These are phyloP conservation scores for Acacia acuminata DNA, from an alignment of 306 rosid genomes.

Conservation along the genomic window DNA sequence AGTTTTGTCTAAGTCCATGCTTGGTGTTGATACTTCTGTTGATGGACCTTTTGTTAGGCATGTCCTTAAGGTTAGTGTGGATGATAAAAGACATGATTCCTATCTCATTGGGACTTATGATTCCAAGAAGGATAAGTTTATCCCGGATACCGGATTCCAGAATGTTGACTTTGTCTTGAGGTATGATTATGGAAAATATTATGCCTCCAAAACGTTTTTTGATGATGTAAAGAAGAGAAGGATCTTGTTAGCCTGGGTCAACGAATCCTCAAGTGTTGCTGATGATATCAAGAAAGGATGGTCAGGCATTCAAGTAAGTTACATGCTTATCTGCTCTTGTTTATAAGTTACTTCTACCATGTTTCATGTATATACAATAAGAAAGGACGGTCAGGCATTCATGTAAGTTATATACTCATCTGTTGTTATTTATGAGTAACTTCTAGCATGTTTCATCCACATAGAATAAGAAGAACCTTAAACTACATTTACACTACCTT, in stretches of 20 bases:
- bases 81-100: constrained; percentile 60
- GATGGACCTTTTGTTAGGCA: constrained; percentile 47
- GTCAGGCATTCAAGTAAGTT: constrained; percentile 83
- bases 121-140: constrained; percentile 43
- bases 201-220: constrained; percentile 89
- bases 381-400: too few relatives aligned
- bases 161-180: constrained; percentile 45
- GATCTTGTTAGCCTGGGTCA: constrained; percentile 77
- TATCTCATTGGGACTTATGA: constrained; percentile 69
- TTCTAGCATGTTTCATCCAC: too few relatives aligned
- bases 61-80: constrained; percentile 74
- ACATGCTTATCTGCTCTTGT: background rate
- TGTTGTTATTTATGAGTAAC: too few relatives aligned
- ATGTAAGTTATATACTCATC: too few relatives aligned
- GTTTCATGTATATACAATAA: too few relatives aligned
- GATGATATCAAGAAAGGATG: constrained; percentile 78
- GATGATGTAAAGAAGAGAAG: constrained; percentile 62
- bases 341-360: too few relatives aligned
- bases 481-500: too few relatives aligned
- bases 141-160: constrained; percentile 49
- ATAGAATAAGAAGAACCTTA: too few relatives aligned
- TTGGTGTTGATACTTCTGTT: constrained; percentile 57
- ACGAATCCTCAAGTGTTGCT: constrained; percentile 63
- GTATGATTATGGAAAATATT: constrained; percentile 83
- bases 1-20: constrained; percentile 13